phyloP scores from a whole-genome alignment of 2,329 filamentous ascomycete genomes.

The Tothia fuscella region DNA sequence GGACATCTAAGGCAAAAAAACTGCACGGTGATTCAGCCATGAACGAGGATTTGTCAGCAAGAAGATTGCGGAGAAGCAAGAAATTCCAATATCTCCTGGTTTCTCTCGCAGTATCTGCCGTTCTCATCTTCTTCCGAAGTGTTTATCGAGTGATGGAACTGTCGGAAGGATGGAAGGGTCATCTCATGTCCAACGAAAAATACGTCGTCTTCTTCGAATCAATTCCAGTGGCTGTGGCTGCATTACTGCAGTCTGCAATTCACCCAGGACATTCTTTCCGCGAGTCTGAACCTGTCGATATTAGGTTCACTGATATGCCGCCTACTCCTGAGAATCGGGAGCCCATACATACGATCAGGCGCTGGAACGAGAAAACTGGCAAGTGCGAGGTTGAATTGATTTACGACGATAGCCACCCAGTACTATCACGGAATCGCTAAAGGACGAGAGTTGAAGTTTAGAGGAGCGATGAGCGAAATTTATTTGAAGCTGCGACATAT shows the following conservation, averaged over 20 bases:
- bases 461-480: no score
- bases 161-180: constrained; percentile 52
- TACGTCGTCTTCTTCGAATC: constrained; percentile 49
- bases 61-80: constrained; percentile 13
- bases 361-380: constrained; percentile 10
- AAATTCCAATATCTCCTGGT: constrained; percentile 16
- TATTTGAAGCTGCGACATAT: no score
- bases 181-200: constrained; percentile 50
- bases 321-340: background rate
- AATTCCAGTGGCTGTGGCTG: constrained; percentile 24
- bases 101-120: constrained; percentile 12
- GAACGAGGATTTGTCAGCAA: constrained; percentile 8
- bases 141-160: constrained; percentile 47
- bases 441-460: no score
- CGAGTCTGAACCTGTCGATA: background rate
- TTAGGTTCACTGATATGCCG: background rate
- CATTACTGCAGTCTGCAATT: constrained; percentile 5
- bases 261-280: constrained; percentile 10
- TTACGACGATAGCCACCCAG: constrained; percentile 2
- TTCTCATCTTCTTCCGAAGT: constrained; percentile 17
- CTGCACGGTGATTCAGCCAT: constrained; percentile 4
- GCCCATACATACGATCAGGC: constrained; percentile 6
- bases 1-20: constrained; percentile 10
- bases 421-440: no score
- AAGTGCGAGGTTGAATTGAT: constrained; percentile 9